These are phyloP conservation scores for Rubia occidens DNA, from an alignment of 305 asterid species.

Conservation along the genomic window DNA sequence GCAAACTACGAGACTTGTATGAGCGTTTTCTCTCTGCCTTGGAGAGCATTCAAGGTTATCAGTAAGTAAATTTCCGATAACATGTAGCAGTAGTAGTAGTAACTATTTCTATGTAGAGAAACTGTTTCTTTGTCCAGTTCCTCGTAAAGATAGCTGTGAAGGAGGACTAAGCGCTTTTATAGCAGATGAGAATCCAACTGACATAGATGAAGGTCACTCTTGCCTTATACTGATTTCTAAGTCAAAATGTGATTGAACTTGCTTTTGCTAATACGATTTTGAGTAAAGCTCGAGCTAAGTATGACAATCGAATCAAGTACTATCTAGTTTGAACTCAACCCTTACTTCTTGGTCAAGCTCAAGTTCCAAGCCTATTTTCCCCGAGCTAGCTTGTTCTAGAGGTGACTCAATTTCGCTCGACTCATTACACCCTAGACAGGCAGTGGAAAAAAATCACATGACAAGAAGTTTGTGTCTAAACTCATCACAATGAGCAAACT, in stretches of 20 bases:
- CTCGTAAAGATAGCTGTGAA: not conserved
- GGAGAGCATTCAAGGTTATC: slow-evolving; percentile 18
- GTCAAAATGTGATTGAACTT: not conserved
- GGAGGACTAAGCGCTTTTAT: not conserved
- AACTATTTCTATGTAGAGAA: not conserved
- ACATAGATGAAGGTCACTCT: slow-evolving; percentile 4
- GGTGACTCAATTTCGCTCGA: too few species aligned
- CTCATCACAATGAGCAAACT: not conserved
- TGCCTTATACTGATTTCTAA: not conserved
- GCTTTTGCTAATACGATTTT: not conserved
- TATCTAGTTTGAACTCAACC: too few species aligned
- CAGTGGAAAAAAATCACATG: too few species aligned
- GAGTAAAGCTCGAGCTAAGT: too few species aligned
- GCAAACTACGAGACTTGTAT: slow-evolving; percentile 30
- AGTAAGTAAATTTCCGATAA: slow-evolving; percentile 13
- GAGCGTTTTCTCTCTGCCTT: slow-evolving; percentile 19
- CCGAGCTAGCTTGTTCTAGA: not conserved
- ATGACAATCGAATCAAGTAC: too few species aligned
- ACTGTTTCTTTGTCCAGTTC: slow-evolving; percentile 14
- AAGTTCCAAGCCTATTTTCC: not conserved
- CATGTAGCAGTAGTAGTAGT: not conserved
- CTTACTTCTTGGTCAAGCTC: not conserved
- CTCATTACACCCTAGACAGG: too few species aligned
- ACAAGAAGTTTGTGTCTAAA: too few species aligned
- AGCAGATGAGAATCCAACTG: slow-evolving; percentile 19